phyloP scores from a whole-genome alignment of 2,329 filamentous ascomycete genomes.

The Aureobasidium sp. region DNA sequence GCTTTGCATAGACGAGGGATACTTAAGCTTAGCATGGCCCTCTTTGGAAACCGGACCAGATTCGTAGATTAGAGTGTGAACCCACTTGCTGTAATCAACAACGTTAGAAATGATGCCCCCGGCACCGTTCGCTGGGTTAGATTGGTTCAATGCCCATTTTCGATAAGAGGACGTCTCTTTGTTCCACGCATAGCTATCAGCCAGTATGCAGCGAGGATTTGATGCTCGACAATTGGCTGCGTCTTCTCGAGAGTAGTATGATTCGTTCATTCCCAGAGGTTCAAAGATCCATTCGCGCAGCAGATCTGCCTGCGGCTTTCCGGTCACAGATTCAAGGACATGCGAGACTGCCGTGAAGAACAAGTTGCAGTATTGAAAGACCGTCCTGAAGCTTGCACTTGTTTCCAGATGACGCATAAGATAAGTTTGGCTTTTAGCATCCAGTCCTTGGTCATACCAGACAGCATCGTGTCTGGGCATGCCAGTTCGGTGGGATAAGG shows the following conservation, averaged over 20 bases:
- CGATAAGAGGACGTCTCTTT: conserved; percentile 12
- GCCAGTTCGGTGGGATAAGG: conserved; percentile 28
- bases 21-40: conserved; percentile 6
- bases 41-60: conserved; percentile 14
- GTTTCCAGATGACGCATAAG: conserved; percentile 35
- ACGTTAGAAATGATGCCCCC: conserved; percentile 35
- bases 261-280: conserved; percentile 33
- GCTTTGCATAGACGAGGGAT: conserved; percentile 1
- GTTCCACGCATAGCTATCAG: conserved; percentile 19
- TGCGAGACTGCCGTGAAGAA: conserved; percentile 44
- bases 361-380: conserved; percentile 44
- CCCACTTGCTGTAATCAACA: conserved; percentile 44
- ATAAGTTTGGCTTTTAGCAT: conserved; percentile 29
- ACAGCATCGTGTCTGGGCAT: conserved; percentile 24
- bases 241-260: conserved; percentile 28
- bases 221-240: conserved; percentile 19
- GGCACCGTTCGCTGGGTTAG: conserved; percentile 17
- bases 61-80: conserved; percentile 38
- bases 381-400: conserved; percentile 29
- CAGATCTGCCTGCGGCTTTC: conserved; percentile 23
- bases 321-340: conserved; percentile 36
- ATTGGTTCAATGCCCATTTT: conserved; percentile 9
- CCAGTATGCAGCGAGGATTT: conserved; percentile 13
- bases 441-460: conserved; percentile 19
- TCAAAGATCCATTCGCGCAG: conserved; percentile 29